Conservation (phyloP, 192 early-diverging fungal species). For the Entomortierella beljakovae region DNA sequence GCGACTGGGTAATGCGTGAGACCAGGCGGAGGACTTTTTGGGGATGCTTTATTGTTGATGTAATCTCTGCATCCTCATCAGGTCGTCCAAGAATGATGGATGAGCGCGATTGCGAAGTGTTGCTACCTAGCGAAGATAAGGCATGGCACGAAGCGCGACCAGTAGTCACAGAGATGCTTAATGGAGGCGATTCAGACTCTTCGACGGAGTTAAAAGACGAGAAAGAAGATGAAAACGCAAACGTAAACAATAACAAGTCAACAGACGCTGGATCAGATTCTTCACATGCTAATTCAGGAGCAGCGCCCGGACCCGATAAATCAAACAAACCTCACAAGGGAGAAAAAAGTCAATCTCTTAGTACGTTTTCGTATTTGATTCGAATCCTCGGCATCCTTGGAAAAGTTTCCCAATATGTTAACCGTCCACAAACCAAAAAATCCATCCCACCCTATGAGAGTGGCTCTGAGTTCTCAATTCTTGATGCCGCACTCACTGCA, state of each 20-base stretch:
- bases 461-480: slow-evolving; percentile 57
- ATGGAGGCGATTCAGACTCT: slow-evolving; percentile 1
- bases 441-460: slow-evolving; percentile 54
- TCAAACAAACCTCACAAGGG: not conserved
- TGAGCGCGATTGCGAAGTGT: slow-evolving; percentile 60
- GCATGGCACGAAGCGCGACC: slow-evolving; percentile 56
- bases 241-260: not conserved
- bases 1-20: slow-evolving; percentile 63
- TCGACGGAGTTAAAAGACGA: not conserved
- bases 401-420: slow-evolving; percentile 59
- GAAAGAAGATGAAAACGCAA: not conserved
- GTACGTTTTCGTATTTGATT: slow-evolving; percentile 54
- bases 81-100: slow-evolving; percentile 63
- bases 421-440: slow-evolving; percentile 46
- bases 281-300: not conserved
- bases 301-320: not conserved
- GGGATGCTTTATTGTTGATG: slow-evolving; percentile 61
- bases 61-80: slow-evolving; percentile 42
- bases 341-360: slow-evolving; percentile 12
- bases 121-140: slow-evolving; percentile 61
- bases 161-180: slow-evolving; percentile 42
- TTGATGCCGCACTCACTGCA: slow-evolving; percentile 47
- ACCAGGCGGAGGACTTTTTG: slow-evolving; percentile 63
- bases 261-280: not conserved
- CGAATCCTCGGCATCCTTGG: slow-evolving; percentile 57